These are phyloP conservation scores for Podospora anserina DNA, from an alignment of 495 filamentous ascomycete species.

Conservation along the genomic window DNA sequence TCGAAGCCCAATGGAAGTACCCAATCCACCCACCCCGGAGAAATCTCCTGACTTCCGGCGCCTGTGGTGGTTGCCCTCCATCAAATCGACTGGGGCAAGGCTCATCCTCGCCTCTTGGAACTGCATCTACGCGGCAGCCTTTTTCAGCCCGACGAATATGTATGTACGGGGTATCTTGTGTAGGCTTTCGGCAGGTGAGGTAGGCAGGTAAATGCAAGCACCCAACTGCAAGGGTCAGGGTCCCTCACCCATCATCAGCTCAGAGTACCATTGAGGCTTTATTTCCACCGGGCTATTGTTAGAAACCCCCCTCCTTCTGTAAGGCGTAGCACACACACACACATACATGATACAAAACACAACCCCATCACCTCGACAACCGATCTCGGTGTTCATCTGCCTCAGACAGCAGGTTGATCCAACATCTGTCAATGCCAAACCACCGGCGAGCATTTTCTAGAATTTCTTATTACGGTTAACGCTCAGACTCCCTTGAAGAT, in stretches of 20 bases:
- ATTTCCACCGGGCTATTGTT: neutral
- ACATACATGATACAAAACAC: neutral
- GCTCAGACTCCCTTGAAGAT: neutral
- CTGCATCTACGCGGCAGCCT: neutral
- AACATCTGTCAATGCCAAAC: neutral
- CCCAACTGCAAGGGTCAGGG: neutral
- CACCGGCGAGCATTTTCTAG: neutral
- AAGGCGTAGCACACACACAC: no score
- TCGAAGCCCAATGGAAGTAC: neutral
- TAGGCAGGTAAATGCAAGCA: neutral
- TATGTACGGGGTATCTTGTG: neutral
- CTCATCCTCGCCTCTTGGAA: neutral
- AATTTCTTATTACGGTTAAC: neutral
- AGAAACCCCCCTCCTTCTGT: neutral
- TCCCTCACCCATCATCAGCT: neutral
- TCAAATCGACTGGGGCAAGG: neutral
- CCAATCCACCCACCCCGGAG: neutral
- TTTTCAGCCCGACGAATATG: neutral
- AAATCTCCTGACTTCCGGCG: neutral
- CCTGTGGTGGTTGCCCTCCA: neutral
- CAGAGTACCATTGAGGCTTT: neutral
- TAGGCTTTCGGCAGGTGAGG: neutral
- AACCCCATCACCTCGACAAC: neutral
- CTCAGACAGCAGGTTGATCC: neutral
- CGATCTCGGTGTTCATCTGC: neutral